These are phyloP conservation scores for Ceratocystis cubensis DNA, from an alignment of 2,329 filamentous ascomycete species.

Conservation along the genomic window DNA sequence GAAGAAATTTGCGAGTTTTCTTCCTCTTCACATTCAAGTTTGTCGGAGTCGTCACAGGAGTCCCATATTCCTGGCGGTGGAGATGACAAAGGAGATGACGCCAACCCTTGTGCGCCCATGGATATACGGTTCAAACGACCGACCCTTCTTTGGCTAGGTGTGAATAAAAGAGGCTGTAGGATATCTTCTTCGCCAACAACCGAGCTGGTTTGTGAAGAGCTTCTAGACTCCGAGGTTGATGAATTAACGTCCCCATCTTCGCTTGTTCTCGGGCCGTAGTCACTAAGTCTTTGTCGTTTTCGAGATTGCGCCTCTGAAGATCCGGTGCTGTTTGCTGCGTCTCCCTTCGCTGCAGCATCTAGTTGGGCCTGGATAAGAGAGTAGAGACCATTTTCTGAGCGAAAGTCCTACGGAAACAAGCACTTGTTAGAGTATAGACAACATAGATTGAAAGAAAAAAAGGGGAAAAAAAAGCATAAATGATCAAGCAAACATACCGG, in stretches of 20 bases:
- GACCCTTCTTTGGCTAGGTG: conserved; percentile 9
- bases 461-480: too few relatives aligned
- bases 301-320: conserved; percentile 19
- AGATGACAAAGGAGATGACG: conserved; percentile 46
- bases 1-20: conserved; percentile 24
- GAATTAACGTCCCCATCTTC: conserved; percentile 22
- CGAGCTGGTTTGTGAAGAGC: background rate
- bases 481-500: conserved; percentile 36
- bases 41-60: conserved; percentile 32
- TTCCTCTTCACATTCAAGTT: conserved; percentile 30
- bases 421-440: background rate
- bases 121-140: conserved; percentile 16
- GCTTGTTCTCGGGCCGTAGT: conserved; percentile 24
- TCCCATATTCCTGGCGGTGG: conserved; percentile 43
- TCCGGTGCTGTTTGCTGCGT: conserved; percentile 20
- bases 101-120: conserved; percentile 22
- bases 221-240: background rate
- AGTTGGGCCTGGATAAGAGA: conserved; percentile 58
- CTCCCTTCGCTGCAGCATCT: conserved; percentile 36
- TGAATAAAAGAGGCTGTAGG: background rate
- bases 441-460: background rate
- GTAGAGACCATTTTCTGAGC: conserved; percentile 60
- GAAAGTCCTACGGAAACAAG: conserved; percentile 46
- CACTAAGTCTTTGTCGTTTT: conserved; percentile 27
- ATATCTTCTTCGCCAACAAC: background rate